A percentile compares a stretch with the other conserved stretches of the same genome.
phyloP scores from a whole-genome alignment of 306 rosid genomes.

The Cucurbita moschata region DNA sequence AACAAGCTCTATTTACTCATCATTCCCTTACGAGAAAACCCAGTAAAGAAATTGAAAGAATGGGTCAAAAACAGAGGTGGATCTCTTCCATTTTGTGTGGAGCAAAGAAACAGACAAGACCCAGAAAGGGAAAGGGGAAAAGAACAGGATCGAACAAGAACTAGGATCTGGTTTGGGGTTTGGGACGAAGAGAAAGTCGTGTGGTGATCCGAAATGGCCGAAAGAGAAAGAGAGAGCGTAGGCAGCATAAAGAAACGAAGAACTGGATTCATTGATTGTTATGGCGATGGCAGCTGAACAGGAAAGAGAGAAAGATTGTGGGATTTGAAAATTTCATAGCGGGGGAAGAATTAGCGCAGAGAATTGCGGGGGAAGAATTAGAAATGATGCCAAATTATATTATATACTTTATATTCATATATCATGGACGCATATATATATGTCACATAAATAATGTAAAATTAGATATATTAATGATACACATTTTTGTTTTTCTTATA shows the following conservation, averaged over 20 bases:
- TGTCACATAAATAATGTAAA: too few species aligned
- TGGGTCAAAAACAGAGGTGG: not conserved
- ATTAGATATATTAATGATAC: too few species aligned
- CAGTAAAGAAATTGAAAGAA: not conserved
- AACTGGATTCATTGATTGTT: not conserved
- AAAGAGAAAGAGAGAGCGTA: not conserved
- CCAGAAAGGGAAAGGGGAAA: not conserved
- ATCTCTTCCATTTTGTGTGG: not conserved
- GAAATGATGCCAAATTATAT: too few species aligned
- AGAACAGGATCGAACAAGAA: not conserved
- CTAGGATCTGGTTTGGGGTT: not conserved
- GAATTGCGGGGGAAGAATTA: not conserved
- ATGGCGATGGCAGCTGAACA: not conserved
- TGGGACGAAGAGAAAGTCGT: not conserved
- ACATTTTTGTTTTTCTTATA: too few species aligned
- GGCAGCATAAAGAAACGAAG: not conserved
- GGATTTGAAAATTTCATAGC: not conserved
- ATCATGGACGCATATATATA: too few species aligned
- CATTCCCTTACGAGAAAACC: not conserved
- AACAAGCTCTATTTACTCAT: not conserved
- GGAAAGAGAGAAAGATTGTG: not conserved
- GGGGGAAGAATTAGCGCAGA: not conserved
- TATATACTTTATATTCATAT: too few species aligned
- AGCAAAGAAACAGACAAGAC: not conserved
- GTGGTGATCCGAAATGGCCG: slow-evolving; percentile 2